Percentiles rank a stretch among this genome's conserved stretches.
Evolutionary conservation across 2,329 filamentous ascomycete species (phyloP).

Genomic region (Amesomyces nigricolor): DNA sequence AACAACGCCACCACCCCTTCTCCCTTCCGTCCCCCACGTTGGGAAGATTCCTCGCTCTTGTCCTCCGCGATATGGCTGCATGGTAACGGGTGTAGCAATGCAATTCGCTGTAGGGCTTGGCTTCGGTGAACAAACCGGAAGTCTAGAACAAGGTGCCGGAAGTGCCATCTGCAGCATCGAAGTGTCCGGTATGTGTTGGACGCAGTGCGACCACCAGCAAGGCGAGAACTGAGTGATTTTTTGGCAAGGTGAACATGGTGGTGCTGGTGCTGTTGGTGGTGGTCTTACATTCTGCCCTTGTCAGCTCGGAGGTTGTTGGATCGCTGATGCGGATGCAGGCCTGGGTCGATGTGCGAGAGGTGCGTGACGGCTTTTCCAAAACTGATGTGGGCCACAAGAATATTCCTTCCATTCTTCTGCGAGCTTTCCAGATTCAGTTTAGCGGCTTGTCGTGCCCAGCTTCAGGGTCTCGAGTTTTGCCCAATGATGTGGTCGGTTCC

Average conservation of each 20-base stretch:
- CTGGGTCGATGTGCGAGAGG: background rate
- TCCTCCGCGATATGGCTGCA: constrained; percentile 12
- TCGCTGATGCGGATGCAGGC: background rate
- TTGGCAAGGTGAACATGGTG: background rate
- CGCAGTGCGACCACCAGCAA: background rate
- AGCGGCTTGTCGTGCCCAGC: background rate
- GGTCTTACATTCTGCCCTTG: background rate
- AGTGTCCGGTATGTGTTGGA: background rate
- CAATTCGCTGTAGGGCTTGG: constrained; percentile 20
- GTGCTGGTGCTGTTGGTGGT: background rate
- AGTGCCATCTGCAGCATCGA: constrained; percentile 8
- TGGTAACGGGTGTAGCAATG: constrained; percentile 15
- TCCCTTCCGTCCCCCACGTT: background rate
- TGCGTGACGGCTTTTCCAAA: constrained; percentile 15
- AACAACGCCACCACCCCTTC: constrained; percentile 5
- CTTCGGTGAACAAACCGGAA: constrained; percentile 12
- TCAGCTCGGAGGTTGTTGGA: background rate
- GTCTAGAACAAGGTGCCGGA: background rate
- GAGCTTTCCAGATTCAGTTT: background rate
- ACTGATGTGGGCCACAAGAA: background rate
- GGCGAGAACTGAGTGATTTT: constrained; percentile 15
- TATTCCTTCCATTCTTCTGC: background rate
- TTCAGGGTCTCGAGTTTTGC: background rate
- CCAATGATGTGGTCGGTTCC: constrained; percentile 5
- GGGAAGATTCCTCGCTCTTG: background rate